Percentiles rank a stretch among this genome's conserved stretches.
phyloP scores from a whole-genome alignment of 129 eudicot species.

The Chrysanthemum lavandulifolium region DNA sequence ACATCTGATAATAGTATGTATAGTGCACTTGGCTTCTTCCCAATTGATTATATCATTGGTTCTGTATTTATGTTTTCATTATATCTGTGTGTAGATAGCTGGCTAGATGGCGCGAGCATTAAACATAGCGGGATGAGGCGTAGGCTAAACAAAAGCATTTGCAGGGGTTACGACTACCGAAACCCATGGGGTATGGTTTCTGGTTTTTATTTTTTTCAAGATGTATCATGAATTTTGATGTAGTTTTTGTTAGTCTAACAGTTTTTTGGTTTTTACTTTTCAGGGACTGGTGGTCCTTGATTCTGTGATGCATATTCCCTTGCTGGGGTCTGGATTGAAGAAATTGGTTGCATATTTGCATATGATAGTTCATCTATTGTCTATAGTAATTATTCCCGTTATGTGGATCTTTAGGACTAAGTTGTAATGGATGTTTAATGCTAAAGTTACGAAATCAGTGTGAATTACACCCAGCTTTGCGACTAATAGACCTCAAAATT shows the following conservation, averaged over 20 bases:
- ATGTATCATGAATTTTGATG: not conserved
- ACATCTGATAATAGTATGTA: not conserved
- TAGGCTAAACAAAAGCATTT: not conserved
- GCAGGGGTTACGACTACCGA: not conserved
- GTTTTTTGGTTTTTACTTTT: not conserved
- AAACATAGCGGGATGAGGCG: not conserved
- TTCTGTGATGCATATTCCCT: not conserved
- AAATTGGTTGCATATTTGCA: not conserved
- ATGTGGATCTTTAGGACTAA: too few relatives aligned
- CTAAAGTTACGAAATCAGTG: too few relatives aligned
- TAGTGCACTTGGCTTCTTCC: not conserved
- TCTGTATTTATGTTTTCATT: not conserved
- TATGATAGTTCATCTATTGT: too few relatives aligned
- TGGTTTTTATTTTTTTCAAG: not conserved
- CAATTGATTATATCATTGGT: not conserved
- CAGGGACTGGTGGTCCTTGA: not conserved
- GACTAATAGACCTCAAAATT: too few relatives aligned
- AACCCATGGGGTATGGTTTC: not conserved
- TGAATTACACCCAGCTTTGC: too few relatives aligned
- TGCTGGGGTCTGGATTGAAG: not conserved
- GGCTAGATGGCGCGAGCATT: not conserved
- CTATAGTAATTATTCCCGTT: too few relatives aligned
- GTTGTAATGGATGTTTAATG: too few relatives aligned
- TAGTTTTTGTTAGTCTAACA: too few relatives aligned
- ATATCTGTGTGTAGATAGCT: not conserved